Base-by-base conservation (phyloP, 225 moss, liverwort and hornwort genomes). In the Polytrichum formosum region DNA sequence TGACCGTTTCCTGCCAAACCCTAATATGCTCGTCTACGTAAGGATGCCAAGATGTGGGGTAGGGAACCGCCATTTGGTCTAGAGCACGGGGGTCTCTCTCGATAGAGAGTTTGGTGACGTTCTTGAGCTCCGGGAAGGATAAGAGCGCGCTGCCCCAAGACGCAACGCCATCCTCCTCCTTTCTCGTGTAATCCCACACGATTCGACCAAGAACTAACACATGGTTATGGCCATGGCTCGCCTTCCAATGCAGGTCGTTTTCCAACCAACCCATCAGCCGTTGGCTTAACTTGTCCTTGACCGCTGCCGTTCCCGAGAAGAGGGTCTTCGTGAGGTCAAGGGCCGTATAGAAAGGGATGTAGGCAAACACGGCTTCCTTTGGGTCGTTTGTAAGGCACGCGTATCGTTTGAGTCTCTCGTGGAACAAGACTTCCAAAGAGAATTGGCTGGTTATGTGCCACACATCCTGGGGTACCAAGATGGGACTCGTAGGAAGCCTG, bases 11-110 rank as follows among this genome's bases (percentile, higher is more conserved):
- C 27, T 75, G 74, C 74, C 74, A 75, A 13, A 59, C 37, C 53
- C 55, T 19, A 18, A 75, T 56, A 7, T 70, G 60, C 16, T 55
- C 53, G 4, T 62, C 53, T 21, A 54, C 27, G 6, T 61, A 29
- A 5, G 76, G 76, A 55, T 76, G 76, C 26, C 70, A 76, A 19
- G 68, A 60, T 1, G 70, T 76, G 5, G 76, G 76, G 54, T 76
- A 76, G 5, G 76, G 76, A n/a, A 76, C 25, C n/a, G 68, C 76
- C 64, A 76, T 70, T 20, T 76, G 22, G 21, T n/a, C 3, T 4
- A 55, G 20, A 54, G 54, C 20, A 46, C 23, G 55, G 10, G 62
- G 64, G 22, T 26, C 63, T 54, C 56, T 60, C 28, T 76, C 76
- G 5, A 76, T 76, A 20, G 63, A 30, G 4, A 76, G 5, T 20